Conservation (phyloP, 2,329 filamentous ascomycete species). For the Botrytis squamosa region DNA sequence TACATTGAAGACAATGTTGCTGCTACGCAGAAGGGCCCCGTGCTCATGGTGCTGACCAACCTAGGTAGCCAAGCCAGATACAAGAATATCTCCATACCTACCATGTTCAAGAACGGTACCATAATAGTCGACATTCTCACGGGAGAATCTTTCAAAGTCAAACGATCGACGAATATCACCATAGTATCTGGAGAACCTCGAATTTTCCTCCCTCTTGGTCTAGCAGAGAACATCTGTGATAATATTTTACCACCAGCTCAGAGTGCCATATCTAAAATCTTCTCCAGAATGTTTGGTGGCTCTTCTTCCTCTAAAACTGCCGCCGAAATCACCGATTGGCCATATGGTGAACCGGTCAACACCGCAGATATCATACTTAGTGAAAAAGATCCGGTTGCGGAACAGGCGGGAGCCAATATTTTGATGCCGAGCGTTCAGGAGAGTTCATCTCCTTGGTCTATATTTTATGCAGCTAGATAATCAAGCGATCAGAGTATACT, state of each 20-base stretch:
- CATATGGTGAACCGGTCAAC: neutral
- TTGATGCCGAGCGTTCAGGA: slow-evolving; percentile 10
- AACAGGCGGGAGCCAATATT: neutral
- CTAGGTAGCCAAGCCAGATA: slow-evolving; percentile 20
- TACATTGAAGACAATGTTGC: slow-evolving; percentile 18
- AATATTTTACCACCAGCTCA: slow-evolving; percentile 19
- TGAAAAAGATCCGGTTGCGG: slow-evolving; percentile 7
- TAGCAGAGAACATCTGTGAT: slow-evolving; percentile 20
- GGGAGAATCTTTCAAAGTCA: slow-evolving; percentile 24
- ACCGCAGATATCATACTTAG: neutral
- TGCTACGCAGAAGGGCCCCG: slow-evolving; percentile 24
- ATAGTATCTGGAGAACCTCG: slow-evolving; percentile 22
- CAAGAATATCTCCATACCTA: slow-evolving; percentile 17
- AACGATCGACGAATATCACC: slow-evolving; percentile 19
- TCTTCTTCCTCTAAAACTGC: neutral
- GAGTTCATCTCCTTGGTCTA: slow-evolving; percentile 12
- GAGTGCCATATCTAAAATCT: neutral
- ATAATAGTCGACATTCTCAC: slow-evolving; percentile 26
- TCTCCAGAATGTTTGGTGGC: neutral
- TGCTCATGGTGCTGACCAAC: slow-evolving; percentile 27
- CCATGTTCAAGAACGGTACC: slow-evolving; percentile 23
- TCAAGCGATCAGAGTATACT: neutral
- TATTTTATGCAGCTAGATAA: slow-evolving; percentile 1
- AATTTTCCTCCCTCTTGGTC: slow-evolving; percentile 21
- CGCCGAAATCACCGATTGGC: slow-evolving; percentile 10